Conservation (phyloP, 1,139 yeast genomes). For the Blastobotrys apis region DNA sequence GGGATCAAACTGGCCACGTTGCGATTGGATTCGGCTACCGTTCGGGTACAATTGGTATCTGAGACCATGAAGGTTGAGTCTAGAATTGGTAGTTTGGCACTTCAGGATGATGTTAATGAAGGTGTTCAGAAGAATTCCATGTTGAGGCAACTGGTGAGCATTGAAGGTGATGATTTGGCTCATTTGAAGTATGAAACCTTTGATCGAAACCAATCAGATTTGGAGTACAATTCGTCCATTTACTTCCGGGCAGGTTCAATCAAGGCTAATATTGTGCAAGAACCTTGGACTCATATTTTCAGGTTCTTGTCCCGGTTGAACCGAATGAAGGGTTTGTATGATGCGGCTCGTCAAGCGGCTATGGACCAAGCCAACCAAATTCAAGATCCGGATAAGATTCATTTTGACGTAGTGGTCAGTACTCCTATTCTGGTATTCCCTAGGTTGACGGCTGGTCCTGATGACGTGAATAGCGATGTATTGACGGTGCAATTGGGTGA, state of each 20-base stretch:
- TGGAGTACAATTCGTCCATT: constrained; percentile 54
- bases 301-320: constrained; percentile 70
- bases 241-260: constrained; percentile 73
- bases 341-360: constrained; percentile 84
- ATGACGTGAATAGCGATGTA: constrained; percentile 52
- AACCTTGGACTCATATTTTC: constrained; percentile 65
- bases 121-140: constrained; percentile 58
- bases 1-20: constrained; percentile 78
- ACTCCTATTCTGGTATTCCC: constrained; percentile 89
- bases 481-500: constrained; percentile 81
- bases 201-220: constrained; percentile 43
- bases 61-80: constrained; percentile 73
- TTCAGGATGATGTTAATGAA: constrained; percentile 71
- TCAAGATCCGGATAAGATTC: constrained; percentile 58
- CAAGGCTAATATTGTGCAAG: constrained; percentile 72
- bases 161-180: constrained; percentile 79
- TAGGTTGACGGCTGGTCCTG: constrained; percentile 36
- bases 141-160: constrained; percentile 63
- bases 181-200: constrained; percentile 81
- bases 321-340: constrained; percentile 82
- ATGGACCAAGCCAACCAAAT: constrained; percentile 61
- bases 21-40: constrained; percentile 67
- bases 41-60: constrained; percentile 63
- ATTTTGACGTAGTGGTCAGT: constrained; percentile 63
- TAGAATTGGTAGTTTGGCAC: constrained; percentile 73